Percentiles rank a stretch among this genome's conserved stretches.
These are phyloP conservation scores for Rosa hybrid DNA, from an alignment of 331 rosid species.

Conservation along the genomic window DNA sequence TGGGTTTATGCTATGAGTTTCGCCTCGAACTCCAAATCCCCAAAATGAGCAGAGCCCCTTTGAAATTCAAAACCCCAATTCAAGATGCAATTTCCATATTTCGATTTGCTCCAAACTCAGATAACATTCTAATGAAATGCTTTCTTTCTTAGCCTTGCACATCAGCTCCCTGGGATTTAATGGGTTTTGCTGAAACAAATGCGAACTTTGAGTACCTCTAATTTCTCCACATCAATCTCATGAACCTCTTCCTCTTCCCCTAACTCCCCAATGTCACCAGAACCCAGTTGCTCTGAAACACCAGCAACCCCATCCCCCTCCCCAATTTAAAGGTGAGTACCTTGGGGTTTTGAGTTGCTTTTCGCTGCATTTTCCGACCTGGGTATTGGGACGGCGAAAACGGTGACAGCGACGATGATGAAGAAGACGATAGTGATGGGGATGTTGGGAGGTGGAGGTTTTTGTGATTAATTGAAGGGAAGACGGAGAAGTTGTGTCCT, in stretches of 20 bases:
- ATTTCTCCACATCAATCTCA: slow-evolving; percentile 48
- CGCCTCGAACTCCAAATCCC: not conserved
- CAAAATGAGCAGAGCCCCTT: slow-evolving; percentile 33
- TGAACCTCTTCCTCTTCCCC: slow-evolving; percentile 22
- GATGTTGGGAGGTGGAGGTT: too few species aligned
- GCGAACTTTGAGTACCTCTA: slow-evolving; percentile 31
- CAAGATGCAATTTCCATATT: slow-evolving; percentile 56
- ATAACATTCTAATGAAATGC: slow-evolving; percentile 24
- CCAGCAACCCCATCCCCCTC: not conserved
- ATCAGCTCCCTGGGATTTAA: too few species aligned
- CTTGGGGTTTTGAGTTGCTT: slow-evolving; percentile 22
- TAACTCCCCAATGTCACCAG: not conserved
- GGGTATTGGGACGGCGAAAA: too few species aligned
- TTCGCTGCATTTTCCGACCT: too few species aligned
- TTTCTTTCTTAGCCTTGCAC: too few species aligned
- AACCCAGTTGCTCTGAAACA: not conserved
- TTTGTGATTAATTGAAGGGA: too few species aligned
- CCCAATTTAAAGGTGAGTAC: slow-evolving; percentile 14
- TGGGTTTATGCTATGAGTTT: not conserved
- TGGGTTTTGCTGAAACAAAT: too few species aligned
- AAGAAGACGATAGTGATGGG: too few species aligned
- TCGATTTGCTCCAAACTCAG: slow-evolving; percentile 56
- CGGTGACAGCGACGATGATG: too few species aligned
- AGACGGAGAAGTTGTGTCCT: too few species aligned
- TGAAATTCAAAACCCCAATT: slow-evolving; percentile 39